Percentiles rank a stretch among this genome's conserved stretches.
Evolutionary conservation across 192 early-diverging fungal species (phyloP).

Genomic region (Dissophora globulifera): DNA sequence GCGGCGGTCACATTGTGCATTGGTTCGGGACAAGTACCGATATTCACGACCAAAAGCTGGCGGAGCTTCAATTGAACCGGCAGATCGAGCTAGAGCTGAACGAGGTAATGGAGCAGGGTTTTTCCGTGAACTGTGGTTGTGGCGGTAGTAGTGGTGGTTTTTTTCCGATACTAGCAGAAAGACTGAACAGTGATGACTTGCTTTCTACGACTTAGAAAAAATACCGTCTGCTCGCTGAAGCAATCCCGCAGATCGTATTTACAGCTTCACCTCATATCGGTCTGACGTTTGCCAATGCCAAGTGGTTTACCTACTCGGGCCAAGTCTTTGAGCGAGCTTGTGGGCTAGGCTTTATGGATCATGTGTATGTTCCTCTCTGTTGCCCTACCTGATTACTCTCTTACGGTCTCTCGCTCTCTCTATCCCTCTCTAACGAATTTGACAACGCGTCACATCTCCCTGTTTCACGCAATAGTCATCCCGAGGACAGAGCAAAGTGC

Average conservation of each 20-base stretch:
- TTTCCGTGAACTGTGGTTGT: too few species aligned
- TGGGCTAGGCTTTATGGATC: constrained; percentile 64
- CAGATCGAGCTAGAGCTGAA: constrained; percentile 64
- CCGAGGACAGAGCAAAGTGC: constrained; percentile 59
- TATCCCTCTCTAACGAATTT: too few species aligned
- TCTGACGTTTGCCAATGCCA: constrained; percentile 63
- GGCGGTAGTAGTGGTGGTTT: too few species aligned
- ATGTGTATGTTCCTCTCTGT: constrained; percentile 42
- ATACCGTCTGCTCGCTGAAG: constrained; percentile 66
- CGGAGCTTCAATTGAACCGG: constrained; percentile 56
- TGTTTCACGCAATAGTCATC: constrained; percentile 28
- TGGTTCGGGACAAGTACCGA: constrained; percentile 70
- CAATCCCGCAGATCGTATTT: constrained; percentile 71
- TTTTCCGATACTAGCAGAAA: too few species aligned
- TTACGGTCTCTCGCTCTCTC: too few species aligned
- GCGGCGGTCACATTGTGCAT: constrained; percentile 62
- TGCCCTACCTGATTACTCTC: background rate
- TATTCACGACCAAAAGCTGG: constrained; percentile 64
- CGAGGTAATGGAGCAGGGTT: too few species aligned
- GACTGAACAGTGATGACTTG: too few species aligned
- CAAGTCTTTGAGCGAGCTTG: constrained; percentile 59
- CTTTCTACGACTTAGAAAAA: constrained; percentile 45
- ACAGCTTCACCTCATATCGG: constrained; percentile 61
- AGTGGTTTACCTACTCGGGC: constrained; percentile 65
- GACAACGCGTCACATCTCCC: too few species aligned